These are phyloP conservation scores for Pyricularia sp. DNA, from an alignment of 2,329 filamentous ascomycete genomes.

Conservation along the genomic window DNA sequence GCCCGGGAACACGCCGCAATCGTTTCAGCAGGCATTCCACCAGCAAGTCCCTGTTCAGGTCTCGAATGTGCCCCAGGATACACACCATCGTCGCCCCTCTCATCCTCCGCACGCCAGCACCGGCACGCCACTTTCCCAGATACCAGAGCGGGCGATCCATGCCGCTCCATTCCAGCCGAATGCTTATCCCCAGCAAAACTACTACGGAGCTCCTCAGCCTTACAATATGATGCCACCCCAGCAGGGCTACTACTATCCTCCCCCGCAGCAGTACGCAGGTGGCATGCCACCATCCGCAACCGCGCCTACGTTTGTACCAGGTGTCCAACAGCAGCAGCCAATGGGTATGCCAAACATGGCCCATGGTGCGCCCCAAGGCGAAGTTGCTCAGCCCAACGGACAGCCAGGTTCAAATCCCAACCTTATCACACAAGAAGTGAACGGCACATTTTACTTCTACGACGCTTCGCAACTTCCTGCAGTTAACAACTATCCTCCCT, in stretches of 20 bases:
- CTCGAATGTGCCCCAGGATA: constrained; percentile 33
- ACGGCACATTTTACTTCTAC: constrained; percentile 94
- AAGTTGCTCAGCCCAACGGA: constrained; percentile 23
- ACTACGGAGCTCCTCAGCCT: constrained; percentile 12
- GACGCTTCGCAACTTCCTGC: constrained; percentile 60
- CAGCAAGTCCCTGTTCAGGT: constrained; percentile 81
- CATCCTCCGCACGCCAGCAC: constrained; percentile 56
- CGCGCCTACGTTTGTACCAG: constrained; percentile 45
- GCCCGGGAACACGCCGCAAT: constrained; percentile 30
- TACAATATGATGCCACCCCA: constrained; percentile 5
- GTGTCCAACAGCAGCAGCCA: constrained; percentile 29
- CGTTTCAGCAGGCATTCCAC: constrained; percentile 70
- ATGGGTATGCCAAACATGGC: constrained; percentile 24
- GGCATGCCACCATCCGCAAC: constrained; percentile 20
- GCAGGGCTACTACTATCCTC: constrained; percentile 19
- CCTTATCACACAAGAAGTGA: constrained; percentile 70
- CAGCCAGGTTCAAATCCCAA: constrained; percentile 43
- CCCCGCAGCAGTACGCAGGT: constrained; percentile 13
- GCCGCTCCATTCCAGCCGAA: constrained; percentile 80
- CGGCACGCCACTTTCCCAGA: constrained; percentile 77
- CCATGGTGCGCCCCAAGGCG: constrained; percentile 25
- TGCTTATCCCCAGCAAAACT: constrained; percentile 38
- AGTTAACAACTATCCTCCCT: constrained; percentile 33
- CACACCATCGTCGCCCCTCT: constrained; percentile 54
- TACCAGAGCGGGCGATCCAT: constrained; percentile 84